These are phyloP conservation scores for Tieghemostelium lacteum DNA, from an alignment of 78 protist species.

Conservation along the genomic window DNA sequence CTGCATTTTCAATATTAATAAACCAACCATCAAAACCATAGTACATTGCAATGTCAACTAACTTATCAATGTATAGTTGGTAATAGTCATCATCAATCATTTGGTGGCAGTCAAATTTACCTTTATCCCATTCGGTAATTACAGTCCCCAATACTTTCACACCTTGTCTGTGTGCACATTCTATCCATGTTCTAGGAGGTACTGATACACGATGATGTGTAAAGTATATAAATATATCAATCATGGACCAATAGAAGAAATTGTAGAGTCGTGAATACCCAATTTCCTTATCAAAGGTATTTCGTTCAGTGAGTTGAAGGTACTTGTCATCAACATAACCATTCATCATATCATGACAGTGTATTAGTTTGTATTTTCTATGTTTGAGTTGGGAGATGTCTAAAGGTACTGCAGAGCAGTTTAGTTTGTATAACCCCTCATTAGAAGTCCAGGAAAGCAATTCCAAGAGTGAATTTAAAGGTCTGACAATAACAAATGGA, in stretches of 20 bases:
- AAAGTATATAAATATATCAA: slow-evolving; percentile 91
- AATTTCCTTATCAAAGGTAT: neutral
- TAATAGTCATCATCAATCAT: slow-evolving; percentile 15
- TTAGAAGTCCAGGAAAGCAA: neutral
- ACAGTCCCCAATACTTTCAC: slow-evolving; percentile 85
- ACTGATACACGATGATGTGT: slow-evolving; percentile 87
- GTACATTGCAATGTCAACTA: slow-evolving; percentile 31
- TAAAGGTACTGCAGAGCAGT: too few relatives aligned
- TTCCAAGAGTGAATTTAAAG: neutral
- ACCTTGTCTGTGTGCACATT: slow-evolving; percentile 81
- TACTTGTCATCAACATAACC: slow-evolving; percentile 7
- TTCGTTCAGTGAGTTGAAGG: neutral
- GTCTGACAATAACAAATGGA: slow-evolving; percentile 8
- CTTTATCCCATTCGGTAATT: slow-evolving; percentile 93
- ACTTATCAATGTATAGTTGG: neutral
- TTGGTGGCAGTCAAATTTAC: neutral
- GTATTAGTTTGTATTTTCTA: neutral
- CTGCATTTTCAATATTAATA: slow-evolving; percentile 86
- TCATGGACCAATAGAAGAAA: slow-evolving; percentile 56
- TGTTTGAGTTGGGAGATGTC: too few relatives aligned
- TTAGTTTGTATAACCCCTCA: too few relatives aligned
- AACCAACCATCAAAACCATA: slow-evolving; percentile 94
- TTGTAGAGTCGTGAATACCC: neutral
- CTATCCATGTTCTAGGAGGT: slow-evolving; percentile 90
- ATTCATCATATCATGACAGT: slow-evolving; percentile 70